Evolutionary conservation across 768 basidiomycete species (phyloP).

Genomic region (Termitomyces sp.): DNA sequence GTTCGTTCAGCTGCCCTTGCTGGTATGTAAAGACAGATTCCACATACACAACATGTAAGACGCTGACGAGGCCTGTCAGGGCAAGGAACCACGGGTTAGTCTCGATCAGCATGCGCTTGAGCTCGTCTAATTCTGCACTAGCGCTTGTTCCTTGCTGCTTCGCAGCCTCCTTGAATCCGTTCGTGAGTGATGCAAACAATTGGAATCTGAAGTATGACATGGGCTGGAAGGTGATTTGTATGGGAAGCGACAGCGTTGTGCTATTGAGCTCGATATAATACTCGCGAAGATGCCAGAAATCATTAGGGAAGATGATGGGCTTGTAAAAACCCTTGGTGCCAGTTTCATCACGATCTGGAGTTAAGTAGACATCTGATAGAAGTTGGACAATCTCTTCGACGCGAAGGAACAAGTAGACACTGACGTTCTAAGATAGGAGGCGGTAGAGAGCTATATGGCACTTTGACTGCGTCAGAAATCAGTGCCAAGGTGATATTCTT

Average conservation of each 20-base stretch:
- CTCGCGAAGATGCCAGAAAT: slow-evolving; percentile 88
- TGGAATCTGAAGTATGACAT: slow-evolving; percentile 88
- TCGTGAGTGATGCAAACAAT: slow-evolving; percentile 77
- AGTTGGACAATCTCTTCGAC: slow-evolving; percentile 6
- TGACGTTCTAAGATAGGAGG: slow-evolving; percentile 57
- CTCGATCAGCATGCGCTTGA: slow-evolving; percentile 91
- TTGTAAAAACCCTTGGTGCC: slow-evolving; percentile 71
- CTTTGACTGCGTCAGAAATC: slow-evolving; percentile 57
- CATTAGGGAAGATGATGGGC: slow-evolving; percentile 89
- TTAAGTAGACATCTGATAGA: slow-evolving; percentile 54
- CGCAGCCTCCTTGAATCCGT: slow-evolving; percentile 83
- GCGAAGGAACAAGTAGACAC: slow-evolving; percentile 21
- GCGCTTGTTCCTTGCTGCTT: slow-evolving; percentile 61
- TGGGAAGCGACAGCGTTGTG: slow-evolving; percentile 73
- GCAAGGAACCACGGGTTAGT: slow-evolving; percentile 86
- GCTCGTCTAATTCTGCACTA: slow-evolving; percentile 81
- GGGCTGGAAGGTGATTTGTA: slow-evolving; percentile 80
- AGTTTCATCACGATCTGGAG: slow-evolving; percentile 55
- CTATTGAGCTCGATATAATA: slow-evolving; percentile 81
- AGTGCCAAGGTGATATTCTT: slow-evolving; percentile 87
- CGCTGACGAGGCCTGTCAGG: slow-evolving; percentile 76
- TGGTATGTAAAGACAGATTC: neutral
- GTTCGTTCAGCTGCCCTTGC: slow-evolving; percentile 1
- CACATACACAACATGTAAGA: slow-evolving; percentile 82
- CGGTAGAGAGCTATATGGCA: slow-evolving; percentile 53